A percentile compares a stretch with the other conserved stretches of the same genome.
Conservation (phyloP, 1,284 basidiomycete genomes). For the Singerocomus inundabilis region DNA sequence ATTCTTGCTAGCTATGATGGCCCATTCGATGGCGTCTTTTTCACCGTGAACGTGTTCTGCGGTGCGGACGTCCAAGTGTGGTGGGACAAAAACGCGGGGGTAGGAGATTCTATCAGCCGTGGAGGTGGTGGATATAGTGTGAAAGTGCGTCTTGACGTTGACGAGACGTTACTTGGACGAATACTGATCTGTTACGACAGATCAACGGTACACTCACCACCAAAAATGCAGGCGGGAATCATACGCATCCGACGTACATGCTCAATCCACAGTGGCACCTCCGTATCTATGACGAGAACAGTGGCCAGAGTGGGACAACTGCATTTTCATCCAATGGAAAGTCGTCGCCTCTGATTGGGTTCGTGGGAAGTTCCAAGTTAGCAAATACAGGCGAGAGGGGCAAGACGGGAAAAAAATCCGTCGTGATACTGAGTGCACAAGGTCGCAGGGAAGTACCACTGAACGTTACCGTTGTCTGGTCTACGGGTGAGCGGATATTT, state of each 20-base stretch:
- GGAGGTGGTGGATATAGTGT: conserved; percentile 14
- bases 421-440: conserved; percentile 52
- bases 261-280: conserved; percentile 88
- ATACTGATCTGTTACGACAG: conserved; percentile 37
- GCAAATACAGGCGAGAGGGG: neutral
- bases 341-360: neutral
- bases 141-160: conserved; percentile 13
- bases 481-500: conserved; percentile 66
- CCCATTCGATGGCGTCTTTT: conserved; percentile 55
- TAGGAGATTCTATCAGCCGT: conserved; percentile 4
- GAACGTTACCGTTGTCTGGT: conserved; percentile 77
- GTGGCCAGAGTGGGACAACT: neutral
- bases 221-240: conserved; percentile 83
- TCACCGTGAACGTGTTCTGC: conserved; percentile 62
- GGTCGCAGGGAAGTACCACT: conserved; percentile 69
- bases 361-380: neutral
- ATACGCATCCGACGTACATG: conserved; percentile 78
- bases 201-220: conserved; percentile 61
- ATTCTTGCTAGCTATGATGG: conserved; percentile 70
- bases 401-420: conserved; percentile 36
- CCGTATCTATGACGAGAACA: conserved; percentile 40
- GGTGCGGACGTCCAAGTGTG: conserved; percentile 35
- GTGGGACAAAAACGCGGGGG: conserved; percentile 45
- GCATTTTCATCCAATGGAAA: neutral
- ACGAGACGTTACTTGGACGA: neutral